Percentiles rank a stretch among this genome's conserved stretches.
Evolutionary conservation across 2,329 filamentous ascomycete species (phyloP).

Genomic region (Drechmeria coniospora): DNA sequence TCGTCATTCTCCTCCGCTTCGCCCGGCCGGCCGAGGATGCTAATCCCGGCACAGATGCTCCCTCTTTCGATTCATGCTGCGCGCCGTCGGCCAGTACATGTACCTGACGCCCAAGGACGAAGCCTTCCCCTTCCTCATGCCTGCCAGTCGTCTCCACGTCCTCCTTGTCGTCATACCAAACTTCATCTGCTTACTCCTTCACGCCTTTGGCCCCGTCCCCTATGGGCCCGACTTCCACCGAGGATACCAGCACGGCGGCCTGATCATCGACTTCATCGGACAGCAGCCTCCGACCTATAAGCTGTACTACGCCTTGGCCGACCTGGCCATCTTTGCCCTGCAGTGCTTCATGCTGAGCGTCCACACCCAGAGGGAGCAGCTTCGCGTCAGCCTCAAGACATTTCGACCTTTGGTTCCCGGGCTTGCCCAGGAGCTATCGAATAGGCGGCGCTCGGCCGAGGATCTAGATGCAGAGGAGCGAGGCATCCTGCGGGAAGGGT

Average conservation of each 20-base stretch:
- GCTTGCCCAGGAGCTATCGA: constrained; percentile 11
- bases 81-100: constrained; percentile 42
- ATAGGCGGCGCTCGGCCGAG: constrained; percentile 22
- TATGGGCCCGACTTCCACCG: constrained; percentile 43
- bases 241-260: constrained; percentile 51
- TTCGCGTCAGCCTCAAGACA: constrained; percentile 32
- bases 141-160: constrained; percentile 40
- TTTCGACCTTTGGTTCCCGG: constrained; percentile 18
- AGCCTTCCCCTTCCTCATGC: constrained; percentile 36
- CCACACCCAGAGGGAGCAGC: constrained; percentile 42
- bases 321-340: constrained; percentile 37
- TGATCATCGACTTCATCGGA: constrained; percentile 53
- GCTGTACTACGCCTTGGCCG: constrained; percentile 37
- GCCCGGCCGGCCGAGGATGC: not conserved
- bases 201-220: constrained; percentile 39
- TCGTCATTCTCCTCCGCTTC: not conserved
- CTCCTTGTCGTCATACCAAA: constrained; percentile 43
- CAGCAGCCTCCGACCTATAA: constrained; percentile 46
- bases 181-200: constrained; percentile 42
- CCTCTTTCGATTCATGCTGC: constrained; percentile 44
- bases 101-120: constrained; percentile 50
- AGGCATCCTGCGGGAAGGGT: constrained; percentile 27
- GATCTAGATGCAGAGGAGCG: constrained; percentile 43
- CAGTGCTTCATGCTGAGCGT: constrained; percentile 52
- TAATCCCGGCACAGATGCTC: constrained; percentile 35